Evolutionary conservation across 2,329 filamentous ascomycete species (phyloP), one percentile per base, ranked within the genome.

Genomic region (Claviceps sp.): DNA sequence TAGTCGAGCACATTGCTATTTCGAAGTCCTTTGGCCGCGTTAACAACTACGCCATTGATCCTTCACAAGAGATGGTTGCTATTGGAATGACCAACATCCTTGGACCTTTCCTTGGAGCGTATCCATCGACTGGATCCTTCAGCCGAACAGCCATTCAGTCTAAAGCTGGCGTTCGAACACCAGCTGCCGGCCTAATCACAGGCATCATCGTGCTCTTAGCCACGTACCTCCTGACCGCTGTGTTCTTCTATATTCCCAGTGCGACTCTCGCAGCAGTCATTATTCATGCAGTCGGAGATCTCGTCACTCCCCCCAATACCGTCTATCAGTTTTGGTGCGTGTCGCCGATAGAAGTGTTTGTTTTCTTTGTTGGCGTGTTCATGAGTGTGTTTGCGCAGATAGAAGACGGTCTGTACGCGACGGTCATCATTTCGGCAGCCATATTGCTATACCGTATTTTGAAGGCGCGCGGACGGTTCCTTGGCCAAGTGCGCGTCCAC

Each of bases 1-100:
- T 97, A 38, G 94, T 97, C 55, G 93, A 97, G 68, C 91, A 97
- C 65, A 95, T 97, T 60, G 89, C 91, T 47, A 96, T 97, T 56
- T 88, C 90, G 17, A 98, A 97, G 67, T 96, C 91, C 0, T 97
- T 98, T 59, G 93, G 93, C 9, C 80, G 91, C 53, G 80, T 96
- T 60, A 97, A 96, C 73, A 95, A 95, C 71, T 98, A 98, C 68
- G 84, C 81, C 16, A 96, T 98, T 64, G 83, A 96, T 59, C 90
- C 93, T 0, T 96, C 91, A 0, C 91, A 98, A 66, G 91, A 98
- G 66, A 79, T 98, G 69, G 87, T 98, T 46, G 91, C 88, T 22
- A 95, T 97, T 57, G 91, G 91, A 55, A 80, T 96, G 26, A 85
- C 84, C 38, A 97, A 97, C 64, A 74, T 97, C 39, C 75, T 97